These are phyloP conservation scores for Piromyces finnis DNA, from an alignment of 192 early-diverging fungal species.

Conservation along the genomic window DNA sequence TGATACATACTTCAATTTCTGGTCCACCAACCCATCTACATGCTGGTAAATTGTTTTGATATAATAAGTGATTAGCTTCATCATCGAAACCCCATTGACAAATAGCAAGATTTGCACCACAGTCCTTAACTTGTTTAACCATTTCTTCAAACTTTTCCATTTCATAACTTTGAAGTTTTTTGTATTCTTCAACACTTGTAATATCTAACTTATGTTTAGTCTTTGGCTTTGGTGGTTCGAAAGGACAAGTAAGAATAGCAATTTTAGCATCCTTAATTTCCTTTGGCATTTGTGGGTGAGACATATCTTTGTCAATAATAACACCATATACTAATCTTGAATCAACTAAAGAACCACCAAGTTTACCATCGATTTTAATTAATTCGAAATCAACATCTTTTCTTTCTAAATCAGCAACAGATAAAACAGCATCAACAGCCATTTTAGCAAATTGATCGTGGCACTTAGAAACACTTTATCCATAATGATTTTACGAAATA, in stretches of 20 bases:
- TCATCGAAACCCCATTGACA: slow-evolving; percentile 99
- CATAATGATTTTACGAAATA: no score
- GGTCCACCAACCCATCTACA: slow-evolving; percentile 99
- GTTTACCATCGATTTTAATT: slow-evolving; percentile 98
- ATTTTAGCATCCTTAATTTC: slow-evolving; percentile 89
- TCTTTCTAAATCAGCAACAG: slow-evolving; percentile 94
- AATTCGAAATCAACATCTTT: slow-evolving; percentile 99
- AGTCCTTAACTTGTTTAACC: slow-evolving; percentile 93
- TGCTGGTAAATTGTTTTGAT: slow-evolving; percentile 93
- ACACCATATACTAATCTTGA: slow-evolving; percentile 89
- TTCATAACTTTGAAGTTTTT: slow-evolving; percentile 92
- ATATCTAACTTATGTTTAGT: slow-evolving; percentile 99
- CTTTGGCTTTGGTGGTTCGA: slow-evolving; percentile 99
- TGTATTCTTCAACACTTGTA: slow-evolving; percentile 93
- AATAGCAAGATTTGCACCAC: slow-evolving; percentile 92
- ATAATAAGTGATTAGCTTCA: slow-evolving; percentile 95
- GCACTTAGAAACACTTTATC: slow-evolving; percentile 79
- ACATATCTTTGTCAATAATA: slow-evolving; percentile 99
- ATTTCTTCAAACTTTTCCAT: slow-evolving; percentile 90
- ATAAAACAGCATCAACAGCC: slow-evolving; percentile 91
- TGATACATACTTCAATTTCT: slow-evolving; percentile 68
- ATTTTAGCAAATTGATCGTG: slow-evolving; percentile 96
- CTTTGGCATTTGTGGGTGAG: slow-evolving; percentile 98
- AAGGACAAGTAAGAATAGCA: slow-evolving; percentile 97
- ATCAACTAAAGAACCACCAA: slow-evolving; percentile 89